Base-by-base conservation (phyloP, 2,329 filamentous ascomycete genomes). In the Bipolaris victoriae region DNA sequence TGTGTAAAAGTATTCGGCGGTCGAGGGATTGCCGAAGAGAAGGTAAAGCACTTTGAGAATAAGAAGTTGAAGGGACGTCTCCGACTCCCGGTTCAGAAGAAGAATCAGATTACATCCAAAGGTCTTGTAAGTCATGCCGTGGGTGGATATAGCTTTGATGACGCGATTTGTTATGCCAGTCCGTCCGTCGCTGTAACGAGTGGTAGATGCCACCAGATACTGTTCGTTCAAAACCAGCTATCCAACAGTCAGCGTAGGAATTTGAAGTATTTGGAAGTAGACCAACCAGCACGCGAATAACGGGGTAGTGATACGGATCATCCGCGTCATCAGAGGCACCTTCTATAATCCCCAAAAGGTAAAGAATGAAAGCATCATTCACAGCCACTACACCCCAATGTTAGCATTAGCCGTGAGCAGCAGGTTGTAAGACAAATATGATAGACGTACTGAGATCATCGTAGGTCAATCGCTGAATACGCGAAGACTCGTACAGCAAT, bases 71-170 rank as follows among this genome's bases (percentile, higher is more conserved):
- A 97, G 85, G 1, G 92, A 94, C 0, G 95, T 96, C 76, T 98
- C 93, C 9, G 90, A 84, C 81, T 98, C 95, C 68, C 95, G 89
- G 74, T 99, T 99, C 37, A 99, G 83, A 1, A 99, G 84, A 5
- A 99, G 82, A 62, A 99, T 99, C 59, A 99, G 90, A 67, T 98
- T 99, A 79, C 97, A 94, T 50, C 95, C 95, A 80, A 99, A 99
- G 0, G 94, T 97, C 72, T 94, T 93, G 75, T 92, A 98, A 1
- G 83, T 83, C 47, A 87, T 85, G 3, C 94, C 94, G 69, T 95
- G 84, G 22, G 90, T 82, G 51, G 92, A 94, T 41, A 99, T 83
- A 37, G 93, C 84, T 75, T 98, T 98, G 76, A 99, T 89, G 48
- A 99, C 92, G 65, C 93, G 88, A 72, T 99, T 99, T 3, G 95